A percentile compares a stretch with the other conserved stretches of the same genome.
Evolutionary conservation across 192 early-diverging fungal genomes (phyloP).

Genomic region (Ambispora gerdemannii): DNA sequence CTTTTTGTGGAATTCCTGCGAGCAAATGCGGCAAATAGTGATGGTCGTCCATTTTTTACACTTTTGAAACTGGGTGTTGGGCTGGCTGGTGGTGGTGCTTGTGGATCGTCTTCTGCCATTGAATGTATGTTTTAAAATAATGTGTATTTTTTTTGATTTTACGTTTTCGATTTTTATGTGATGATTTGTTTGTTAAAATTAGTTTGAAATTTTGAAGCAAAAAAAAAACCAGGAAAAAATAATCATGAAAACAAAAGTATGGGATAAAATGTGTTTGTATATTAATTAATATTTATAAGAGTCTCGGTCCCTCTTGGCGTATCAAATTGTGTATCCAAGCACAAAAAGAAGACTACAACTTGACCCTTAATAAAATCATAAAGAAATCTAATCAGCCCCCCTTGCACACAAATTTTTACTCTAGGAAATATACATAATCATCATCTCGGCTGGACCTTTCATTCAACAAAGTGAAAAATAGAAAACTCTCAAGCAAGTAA

Average conservation of each 20-base stretch:
- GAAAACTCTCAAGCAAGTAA: too few species aligned
- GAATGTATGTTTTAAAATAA: not conserved
- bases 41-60: constrained; percentile 19
- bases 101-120: constrained; percentile 23
- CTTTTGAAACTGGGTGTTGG: constrained; percentile 25
- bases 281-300: not conserved
- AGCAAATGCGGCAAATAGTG: constrained; percentile 25
- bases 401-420: too few species aligned
- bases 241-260: not conserved
- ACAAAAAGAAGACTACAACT: too few species aligned
- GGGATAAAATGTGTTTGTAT: not conserved
- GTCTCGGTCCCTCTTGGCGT: too few species aligned
- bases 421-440: too few species aligned
- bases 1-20: constrained; percentile 29
- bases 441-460: too few species aligned
- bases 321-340: too few species aligned
- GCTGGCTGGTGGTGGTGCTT: constrained; percentile 14
- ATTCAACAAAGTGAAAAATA: too few species aligned
- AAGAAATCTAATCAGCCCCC: too few species aligned
- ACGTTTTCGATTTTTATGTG: not conserved
- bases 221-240: not conserved
- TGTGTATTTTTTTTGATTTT: not conserved
- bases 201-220: too few species aligned
- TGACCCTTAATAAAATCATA: too few species aligned
- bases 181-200: too few species aligned